These are phyloP conservation scores for Elsinoe fawcettii DNA, from an alignment of 2,329 filamentous ascomycete species.

Conservation along the genomic window DNA sequence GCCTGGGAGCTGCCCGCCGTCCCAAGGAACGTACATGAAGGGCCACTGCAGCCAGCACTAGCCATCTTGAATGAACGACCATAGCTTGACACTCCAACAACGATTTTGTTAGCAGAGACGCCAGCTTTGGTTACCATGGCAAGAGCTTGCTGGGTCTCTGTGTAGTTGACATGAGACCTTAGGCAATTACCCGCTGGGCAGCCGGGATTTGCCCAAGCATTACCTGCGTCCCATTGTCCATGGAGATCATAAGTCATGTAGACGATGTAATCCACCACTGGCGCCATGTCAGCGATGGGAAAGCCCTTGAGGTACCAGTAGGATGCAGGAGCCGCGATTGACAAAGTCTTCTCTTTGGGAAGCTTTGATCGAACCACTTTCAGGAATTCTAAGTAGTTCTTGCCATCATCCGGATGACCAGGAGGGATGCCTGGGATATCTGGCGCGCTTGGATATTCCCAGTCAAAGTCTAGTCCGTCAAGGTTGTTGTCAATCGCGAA, in stretches of 20 bases:
- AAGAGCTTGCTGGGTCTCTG: conserved; percentile 30
- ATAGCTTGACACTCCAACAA: conserved; percentile 30
- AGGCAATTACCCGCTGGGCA: conserved; percentile 8
- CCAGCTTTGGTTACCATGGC: conserved; percentile 27
- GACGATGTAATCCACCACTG: conserved; percentile 26
- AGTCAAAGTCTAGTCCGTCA: conserved; percentile 39
- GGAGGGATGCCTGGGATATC: conserved; percentile 25
- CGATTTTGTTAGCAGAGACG: conserved; percentile 26
- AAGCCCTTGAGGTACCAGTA: conserved; percentile 28
- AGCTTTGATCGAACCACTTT: conserved; percentile 14
- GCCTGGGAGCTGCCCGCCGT: neutral
- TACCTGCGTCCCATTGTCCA: conserved; percentile 36
- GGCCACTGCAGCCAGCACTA: conserved; percentile 21
- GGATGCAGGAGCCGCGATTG: conserved; percentile 26
- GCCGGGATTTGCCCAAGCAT: conserved; percentile 21
- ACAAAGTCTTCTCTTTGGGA: conserved; percentile 20
- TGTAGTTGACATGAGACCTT: conserved; percentile 33
- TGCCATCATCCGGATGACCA: neutral
- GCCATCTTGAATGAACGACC: conserved; percentile 36
- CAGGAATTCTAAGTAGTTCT: conserved; percentile 18
- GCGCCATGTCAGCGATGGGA: conserved; percentile 23
- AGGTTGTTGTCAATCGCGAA: conserved; percentile 24
- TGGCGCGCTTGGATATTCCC: conserved; percentile 36
- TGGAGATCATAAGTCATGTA: conserved; percentile 34
- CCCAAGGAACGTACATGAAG: conserved; percentile 22